phyloP scores from a whole-genome alignment of 306 rosid genomes.

The Corylus avellana region DNA sequence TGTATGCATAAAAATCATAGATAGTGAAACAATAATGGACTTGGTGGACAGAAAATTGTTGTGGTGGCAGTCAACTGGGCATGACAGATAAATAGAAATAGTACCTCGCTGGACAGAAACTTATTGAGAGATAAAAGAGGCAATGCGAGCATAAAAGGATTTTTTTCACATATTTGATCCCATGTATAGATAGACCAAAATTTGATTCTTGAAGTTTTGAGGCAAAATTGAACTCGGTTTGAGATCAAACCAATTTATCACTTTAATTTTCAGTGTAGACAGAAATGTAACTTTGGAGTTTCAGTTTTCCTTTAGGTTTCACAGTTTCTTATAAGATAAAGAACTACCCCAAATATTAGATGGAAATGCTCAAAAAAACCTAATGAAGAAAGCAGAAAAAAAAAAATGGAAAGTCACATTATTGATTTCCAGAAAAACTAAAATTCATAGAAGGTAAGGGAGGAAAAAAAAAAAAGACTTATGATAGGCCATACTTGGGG shows the following conservation, averaged over 20 bases:
- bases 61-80: background rate
- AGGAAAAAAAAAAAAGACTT: background rate
- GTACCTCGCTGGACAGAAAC: background rate
- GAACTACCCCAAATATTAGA: background rate
- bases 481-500: constrained; percentile 75
- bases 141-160: background rate
- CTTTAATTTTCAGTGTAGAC: background rate
- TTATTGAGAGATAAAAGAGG: background rate
- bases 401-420: constrained; percentile 17
- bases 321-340: background rate
- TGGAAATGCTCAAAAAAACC: constrained; percentile 1
- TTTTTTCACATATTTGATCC: background rate
- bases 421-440: constrained; percentile 12
- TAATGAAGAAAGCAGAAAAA: constrained; percentile 23
- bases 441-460: constrained; percentile 8
- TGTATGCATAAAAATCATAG: background rate
- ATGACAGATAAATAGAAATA: background rate
- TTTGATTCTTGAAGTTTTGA: background rate
- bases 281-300: background rate
- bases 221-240: background rate
- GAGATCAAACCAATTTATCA: background rate
- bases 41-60: background rate
- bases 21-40: background rate
- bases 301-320: background rate
- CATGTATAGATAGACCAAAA: background rate